These are phyloP conservation scores for Besnoitia besnoiti DNA, from an alignment of 169 alveolate genomes.

Conservation along the genomic window DNA sequence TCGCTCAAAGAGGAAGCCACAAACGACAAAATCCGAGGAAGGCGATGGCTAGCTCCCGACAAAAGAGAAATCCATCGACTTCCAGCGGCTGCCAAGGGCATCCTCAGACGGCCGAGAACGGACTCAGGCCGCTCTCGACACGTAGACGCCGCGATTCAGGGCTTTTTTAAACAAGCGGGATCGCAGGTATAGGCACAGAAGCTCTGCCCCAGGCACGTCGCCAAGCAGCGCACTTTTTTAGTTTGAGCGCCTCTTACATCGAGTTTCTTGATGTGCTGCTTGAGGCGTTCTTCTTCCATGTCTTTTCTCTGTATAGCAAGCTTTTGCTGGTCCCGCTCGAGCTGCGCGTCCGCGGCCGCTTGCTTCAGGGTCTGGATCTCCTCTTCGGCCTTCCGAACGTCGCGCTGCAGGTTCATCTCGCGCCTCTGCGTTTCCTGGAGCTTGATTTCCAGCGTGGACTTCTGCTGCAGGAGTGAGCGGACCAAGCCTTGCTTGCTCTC, in stretches of 20 bases:
- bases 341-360: neutral
- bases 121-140: no score
- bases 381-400: neutral
- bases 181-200: no score
- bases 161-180: no score
- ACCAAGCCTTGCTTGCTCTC: neutral
- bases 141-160: no score
- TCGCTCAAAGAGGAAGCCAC: no score
- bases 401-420: neutral
- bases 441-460: neutral
- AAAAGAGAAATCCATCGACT: no score
- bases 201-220: no score
- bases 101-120: no score
- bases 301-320: neutral
- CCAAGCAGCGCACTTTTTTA: neutral
- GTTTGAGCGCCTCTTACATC: no score
- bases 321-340: neutral
- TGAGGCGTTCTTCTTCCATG: neutral
- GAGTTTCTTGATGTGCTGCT: neutral
- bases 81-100: no score
- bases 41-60: no score
- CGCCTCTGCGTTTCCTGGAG: neutral
- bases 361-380: neutral
- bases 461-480: constrained; percentile 12
- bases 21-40: no score